Evolutionary conservation across 768 basidiomycete genomes (phyloP).

Genomic region (Symmetrospora coprosmae): DNA sequence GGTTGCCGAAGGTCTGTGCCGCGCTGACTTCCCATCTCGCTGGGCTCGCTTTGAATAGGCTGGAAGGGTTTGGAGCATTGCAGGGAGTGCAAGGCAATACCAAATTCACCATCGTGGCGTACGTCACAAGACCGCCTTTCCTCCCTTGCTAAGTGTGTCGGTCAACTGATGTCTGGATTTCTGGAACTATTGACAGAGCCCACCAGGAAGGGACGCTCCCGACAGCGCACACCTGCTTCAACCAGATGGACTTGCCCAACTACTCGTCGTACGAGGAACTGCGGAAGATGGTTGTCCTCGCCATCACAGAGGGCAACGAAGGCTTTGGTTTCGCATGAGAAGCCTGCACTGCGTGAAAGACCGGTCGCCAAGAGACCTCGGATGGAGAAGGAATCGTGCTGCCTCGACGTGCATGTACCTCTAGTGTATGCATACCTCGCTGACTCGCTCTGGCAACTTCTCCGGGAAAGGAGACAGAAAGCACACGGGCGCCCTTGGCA

Average conservation of each 20-base stretch:
- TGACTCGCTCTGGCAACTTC: too few relatives aligned
- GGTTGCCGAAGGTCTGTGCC: not conserved
- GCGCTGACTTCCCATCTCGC: not conserved
- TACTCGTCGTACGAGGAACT: conserved; percentile 95
- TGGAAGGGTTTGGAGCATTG: conserved; percentile 87
- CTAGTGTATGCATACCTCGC: too few relatives aligned
- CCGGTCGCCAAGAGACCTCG: too few relatives aligned
- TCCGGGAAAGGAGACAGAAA: too few relatives aligned
- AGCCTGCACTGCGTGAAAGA: too few relatives aligned
- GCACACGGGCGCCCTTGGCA: too few relatives aligned
- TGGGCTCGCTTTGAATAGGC: conserved; percentile 48
- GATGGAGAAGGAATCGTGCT: too few relatives aligned
- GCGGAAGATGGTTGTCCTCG: conserved; percentile 70
- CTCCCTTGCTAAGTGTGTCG: not conserved
- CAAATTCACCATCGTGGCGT: conserved; percentile 29
- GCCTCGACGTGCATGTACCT: too few relatives aligned
- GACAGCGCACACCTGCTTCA: conserved; percentile 34
- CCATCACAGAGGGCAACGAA: conserved; percentile 60
- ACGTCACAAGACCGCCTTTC: conserved; percentile 16
- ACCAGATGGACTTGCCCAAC: conserved; percentile 57
- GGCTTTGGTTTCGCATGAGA: conserved; percentile 17
- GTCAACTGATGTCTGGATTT: not conserved
- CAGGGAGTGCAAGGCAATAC: conserved; percentile 41
- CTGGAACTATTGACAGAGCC: not conserved
- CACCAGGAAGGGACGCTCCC: conserved; percentile 16